A percentile compares a stretch with the other conserved stretches of the same genome.
Evolutionary conservation across 108 stramenopile species (phyloP).

Genomic region (Pseudonitzschia pungens): DNA sequence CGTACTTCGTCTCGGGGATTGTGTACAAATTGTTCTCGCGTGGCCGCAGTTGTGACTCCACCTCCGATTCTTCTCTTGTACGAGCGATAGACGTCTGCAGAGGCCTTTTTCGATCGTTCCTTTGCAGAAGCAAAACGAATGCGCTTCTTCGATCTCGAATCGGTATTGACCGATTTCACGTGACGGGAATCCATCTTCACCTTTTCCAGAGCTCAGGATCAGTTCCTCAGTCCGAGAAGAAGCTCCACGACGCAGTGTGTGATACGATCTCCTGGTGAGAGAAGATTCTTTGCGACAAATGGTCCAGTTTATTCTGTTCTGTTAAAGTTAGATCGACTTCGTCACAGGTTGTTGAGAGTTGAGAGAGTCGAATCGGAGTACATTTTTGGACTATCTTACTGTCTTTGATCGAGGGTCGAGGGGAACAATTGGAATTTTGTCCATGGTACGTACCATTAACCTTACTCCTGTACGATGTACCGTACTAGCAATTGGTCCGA

Average conservation of each 20-base stretch:
- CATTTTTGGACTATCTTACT: too few species aligned
- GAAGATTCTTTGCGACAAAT: background rate
- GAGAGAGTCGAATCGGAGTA: too few species aligned
- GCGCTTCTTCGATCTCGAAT: slow-evolving; percentile 68
- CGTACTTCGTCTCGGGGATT: slow-evolving; percentile 31
- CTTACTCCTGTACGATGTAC: too few species aligned
- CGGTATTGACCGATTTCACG: slow-evolving; percentile 70
- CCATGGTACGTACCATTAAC: too few species aligned
- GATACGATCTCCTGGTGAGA: background rate
- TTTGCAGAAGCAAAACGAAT: slow-evolving; percentile 68
- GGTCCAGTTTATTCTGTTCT: too few species aligned
- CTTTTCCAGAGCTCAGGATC: background rate
- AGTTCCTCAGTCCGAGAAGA: background rate
- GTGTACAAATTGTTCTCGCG: slow-evolving; percentile 76
- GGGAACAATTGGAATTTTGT: background rate
- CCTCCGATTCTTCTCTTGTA: slow-evolving; percentile 58
- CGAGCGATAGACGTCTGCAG: slow-evolving; percentile 81
- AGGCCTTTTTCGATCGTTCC: slow-evolving; percentile 67
- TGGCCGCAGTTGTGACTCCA: slow-evolving; percentile 57
- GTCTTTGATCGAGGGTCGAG: too few species aligned
- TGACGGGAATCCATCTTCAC: slow-evolving; percentile 13
- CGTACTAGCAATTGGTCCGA: background rate
- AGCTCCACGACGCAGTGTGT: background rate
- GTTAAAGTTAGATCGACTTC: too few species aligned
- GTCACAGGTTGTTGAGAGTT: background rate